phyloP scores from a whole-genome alignment of 805 yeast species.

The Saccharomycopsis schoenii region DNA sequence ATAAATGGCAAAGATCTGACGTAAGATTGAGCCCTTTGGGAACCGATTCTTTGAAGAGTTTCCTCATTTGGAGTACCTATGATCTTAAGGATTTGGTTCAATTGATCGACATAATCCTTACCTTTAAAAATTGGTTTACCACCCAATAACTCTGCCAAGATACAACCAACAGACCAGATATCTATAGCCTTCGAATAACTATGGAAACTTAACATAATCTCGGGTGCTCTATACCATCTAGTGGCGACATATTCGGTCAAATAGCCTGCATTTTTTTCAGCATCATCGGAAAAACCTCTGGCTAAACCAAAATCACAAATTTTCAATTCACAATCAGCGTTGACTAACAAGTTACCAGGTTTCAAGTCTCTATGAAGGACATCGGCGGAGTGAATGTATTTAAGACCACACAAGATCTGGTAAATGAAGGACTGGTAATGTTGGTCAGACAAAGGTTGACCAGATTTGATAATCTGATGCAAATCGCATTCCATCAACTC shows the following conservation, averaged over 20 bases:
- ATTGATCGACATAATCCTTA: constrained; percentile 90
- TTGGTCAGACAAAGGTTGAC: constrained; percentile 87
- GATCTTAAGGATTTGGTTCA: constrained; percentile 75
- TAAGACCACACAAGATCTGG: constrained; percentile 78
- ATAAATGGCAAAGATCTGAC: constrained; percentile 77
- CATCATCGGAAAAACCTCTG: constrained; percentile 47
- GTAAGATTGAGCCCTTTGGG: constrained; percentile 84
- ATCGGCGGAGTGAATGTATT: constrained; percentile 85
- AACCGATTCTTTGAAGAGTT: constrained; percentile 61
- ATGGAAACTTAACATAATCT: constrained; percentile 89
- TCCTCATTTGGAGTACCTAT: constrained; percentile 87
- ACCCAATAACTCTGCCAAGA: constrained; percentile 85
- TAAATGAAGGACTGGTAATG: constrained; percentile 91
- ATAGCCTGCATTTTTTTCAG: constrained; percentile 28
- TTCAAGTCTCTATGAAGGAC: constrained; percentile 88
- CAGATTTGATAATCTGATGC: constrained; percentile 93
- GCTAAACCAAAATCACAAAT: constrained; percentile 96
- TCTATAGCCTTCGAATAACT: constrained; percentile 95
- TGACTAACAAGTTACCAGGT: constrained; percentile 80
- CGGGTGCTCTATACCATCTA: constrained; percentile 98
- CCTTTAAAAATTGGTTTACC: constrained; percentile 91
- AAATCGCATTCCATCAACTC: constrained; percentile 98
- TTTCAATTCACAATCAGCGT: constrained; percentile 63
- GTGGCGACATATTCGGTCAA: constrained; percentile 90
- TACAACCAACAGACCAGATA: constrained; percentile 97